Percentiles rank a stretch among this genome's conserved stretches.
Evolutionary conservation across 495 filamentous ascomycete genomes (phyloP).

Genomic region (Rostrohypoxylon terebratum): DNA sequence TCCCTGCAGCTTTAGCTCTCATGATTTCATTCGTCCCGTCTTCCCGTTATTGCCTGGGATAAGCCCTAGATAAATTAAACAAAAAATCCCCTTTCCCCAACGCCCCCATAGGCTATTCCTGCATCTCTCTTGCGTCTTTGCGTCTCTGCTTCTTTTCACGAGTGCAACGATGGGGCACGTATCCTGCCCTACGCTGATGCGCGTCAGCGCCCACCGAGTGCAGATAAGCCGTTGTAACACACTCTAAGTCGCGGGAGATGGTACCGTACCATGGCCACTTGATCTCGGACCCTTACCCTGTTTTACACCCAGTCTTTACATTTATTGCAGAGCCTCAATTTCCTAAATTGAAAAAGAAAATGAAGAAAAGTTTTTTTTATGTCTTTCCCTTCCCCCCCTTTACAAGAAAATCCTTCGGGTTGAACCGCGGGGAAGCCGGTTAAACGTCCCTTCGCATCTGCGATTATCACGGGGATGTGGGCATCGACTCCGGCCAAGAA

Average conservation of each 20-base stretch:
- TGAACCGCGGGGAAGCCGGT: conserved; percentile 29
- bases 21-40: conserved; percentile 3
- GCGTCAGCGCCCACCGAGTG: conserved; percentile 36
- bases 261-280: conserved; percentile 14
- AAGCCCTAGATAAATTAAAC: conserved; percentile 21
- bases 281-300: conserved; percentile 10
- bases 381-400: conserved; percentile 1
- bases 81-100: conserved; percentile 13
- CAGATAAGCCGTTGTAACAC: conserved; percentile 38
- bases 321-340: conserved; percentile 41
- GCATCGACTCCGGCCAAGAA: conserved; percentile 11
- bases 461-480: conserved; percentile 27
- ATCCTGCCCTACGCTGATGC: conserved; percentile 32
- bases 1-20: conserved; percentile 32
- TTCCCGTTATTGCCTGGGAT: conserved; percentile 17
- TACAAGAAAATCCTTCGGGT: conserved; percentile 24
- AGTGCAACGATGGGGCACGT: conserved; percentile 11
- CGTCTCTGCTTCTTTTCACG: no score
- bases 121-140: neutral
- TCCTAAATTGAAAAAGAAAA: neutral
- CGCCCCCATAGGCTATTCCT: conserved; percentile 42
- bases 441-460: conserved; percentile 6
- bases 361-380: conserved; percentile 18
- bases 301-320: conserved; percentile 1
- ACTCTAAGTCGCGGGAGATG: conserved; percentile 1